Evolutionary conservation across 495 filamentous ascomycete genomes (phyloP), one percentile per base, ranked within the genome.

Genomic region (Xanthoparmelia taractica): DNA sequence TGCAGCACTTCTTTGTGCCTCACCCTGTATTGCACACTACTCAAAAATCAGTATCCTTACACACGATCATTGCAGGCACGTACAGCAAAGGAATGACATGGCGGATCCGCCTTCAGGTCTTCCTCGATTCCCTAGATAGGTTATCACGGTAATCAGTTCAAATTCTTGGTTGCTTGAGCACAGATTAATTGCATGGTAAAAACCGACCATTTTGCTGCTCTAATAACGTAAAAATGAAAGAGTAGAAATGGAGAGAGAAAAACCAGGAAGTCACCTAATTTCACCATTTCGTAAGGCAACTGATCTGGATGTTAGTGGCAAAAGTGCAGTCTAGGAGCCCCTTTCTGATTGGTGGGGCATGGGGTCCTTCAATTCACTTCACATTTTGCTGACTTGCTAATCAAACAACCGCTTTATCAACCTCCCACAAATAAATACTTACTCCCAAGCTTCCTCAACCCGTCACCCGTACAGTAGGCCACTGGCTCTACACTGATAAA

Each of bases 1-100:
- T 31, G 37, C 20, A n/a, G 18, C n/a, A 52, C 48, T 38, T 23
- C 61, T 33, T 55, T 27, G 36, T 31, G 61, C 47, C 72, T 65
- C 73, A 92, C 91, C 83, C 85, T 96, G 92, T 65, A 97, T 96
- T 37, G 90, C 91, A 76, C 91, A 96, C 88, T 91, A 63, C 13
- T 56, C 34, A 27, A 29, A 13, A 31, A 62, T 73, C 37, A 71
- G 66, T 43, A 60, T 33, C 29, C 18, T 45, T 50, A 41, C 65
- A 52, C 29, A 11, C 15, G 8, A 57, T 27, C 20, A 18, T 57
- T 18, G 15, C 47, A 67, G 33, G 57, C 54, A 88, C 88, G 69
- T 79, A 93, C 90, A 63, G 94, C 94, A 63, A 86, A 82, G 64
- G 93, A 85, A 78, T 95, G 90, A 72, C 94, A 98, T 58, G 92